Evolutionary conservation across 306 rosid species (phyloP).

Genomic region (Malus asiatica): DNA sequence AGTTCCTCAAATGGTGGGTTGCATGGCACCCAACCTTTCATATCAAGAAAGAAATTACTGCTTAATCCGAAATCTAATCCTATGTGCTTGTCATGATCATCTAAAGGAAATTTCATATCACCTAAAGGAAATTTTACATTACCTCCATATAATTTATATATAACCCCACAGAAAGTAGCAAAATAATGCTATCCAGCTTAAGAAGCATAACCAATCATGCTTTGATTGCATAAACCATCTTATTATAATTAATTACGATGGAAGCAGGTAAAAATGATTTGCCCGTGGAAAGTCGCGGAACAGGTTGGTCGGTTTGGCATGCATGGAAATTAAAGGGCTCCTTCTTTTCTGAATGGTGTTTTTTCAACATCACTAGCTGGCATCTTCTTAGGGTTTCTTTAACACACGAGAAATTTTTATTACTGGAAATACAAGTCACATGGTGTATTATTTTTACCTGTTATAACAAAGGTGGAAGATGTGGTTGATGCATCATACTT

Average conservation of each 20-base stretch:
- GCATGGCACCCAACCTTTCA: constrained; percentile 13
- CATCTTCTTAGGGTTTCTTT: not conserved
- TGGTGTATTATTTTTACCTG: no score
- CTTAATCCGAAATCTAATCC: constrained; percentile 21
- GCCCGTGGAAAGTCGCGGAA: constrained; percentile 3
- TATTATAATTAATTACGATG: not conserved
- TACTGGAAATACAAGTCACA: no score
- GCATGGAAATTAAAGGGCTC: not conserved
- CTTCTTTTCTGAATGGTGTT: not conserved
- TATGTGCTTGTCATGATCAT: constrained; percentile 42
- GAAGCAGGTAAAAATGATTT: not conserved
- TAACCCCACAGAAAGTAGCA: not conserved
- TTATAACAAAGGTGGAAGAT: no score
- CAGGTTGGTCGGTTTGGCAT: not conserved
- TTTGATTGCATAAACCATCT: not conserved
- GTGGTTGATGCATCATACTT: not conserved
- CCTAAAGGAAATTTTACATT: constrained; percentile 15
- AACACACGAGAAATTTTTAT: not conserved
- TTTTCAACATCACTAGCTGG: not conserved
- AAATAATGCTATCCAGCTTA: constrained; percentile 8
- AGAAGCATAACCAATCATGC: not conserved
- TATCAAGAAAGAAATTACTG: not conserved
- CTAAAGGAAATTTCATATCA: constrained; percentile 22
- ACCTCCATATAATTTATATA: not conserved
- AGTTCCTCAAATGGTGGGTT: constrained; percentile 2